Evolutionary conservation across 2,329 filamentous ascomycete species (phyloP).

Genomic region (Fusarium subtropicale): DNA sequence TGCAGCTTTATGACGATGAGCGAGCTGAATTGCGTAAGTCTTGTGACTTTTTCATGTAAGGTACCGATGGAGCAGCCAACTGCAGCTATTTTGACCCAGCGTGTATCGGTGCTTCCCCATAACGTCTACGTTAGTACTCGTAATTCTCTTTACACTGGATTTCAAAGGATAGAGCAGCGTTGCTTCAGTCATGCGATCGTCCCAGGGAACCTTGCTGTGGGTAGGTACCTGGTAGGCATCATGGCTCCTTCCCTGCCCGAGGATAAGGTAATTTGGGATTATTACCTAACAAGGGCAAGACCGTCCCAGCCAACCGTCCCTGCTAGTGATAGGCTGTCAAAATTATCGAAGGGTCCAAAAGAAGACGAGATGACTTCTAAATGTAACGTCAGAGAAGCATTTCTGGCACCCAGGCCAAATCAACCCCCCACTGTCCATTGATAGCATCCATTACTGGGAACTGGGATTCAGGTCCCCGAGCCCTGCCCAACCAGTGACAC

Average conservation of each 20-base stretch:
- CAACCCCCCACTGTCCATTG: conserved; percentile 3
- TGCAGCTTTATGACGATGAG: conserved; percentile 30
- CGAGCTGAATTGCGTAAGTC: conserved; percentile 42
- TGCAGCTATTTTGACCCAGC: not conserved
- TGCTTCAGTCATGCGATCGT: conserved; percentile 35
- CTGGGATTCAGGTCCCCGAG: conserved; percentile 7
- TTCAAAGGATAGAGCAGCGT: conserved; percentile 31
- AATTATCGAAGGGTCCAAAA: conserved; percentile 24
- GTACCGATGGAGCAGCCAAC: not conserved
- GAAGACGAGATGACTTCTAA: conserved; percentile 37
- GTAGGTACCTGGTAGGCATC: not conserved
- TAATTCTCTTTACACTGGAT: not conserved
- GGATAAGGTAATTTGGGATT: conserved; percentile 34
- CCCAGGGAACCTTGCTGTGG: conserved; percentile 7
- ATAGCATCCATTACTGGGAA: conserved; percentile 8
- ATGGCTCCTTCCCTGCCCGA: conserved; percentile 8
- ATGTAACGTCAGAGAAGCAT: conserved; percentile 38
- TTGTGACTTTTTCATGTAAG: conserved; percentile 17
- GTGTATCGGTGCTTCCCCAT: conserved; percentile 15
- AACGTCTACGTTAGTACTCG: not conserved
- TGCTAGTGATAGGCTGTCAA: conserved; percentile 34
- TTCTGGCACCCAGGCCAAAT: not conserved
- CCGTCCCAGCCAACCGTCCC: conserved; percentile 30
- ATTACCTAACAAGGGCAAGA: conserved; percentile 30
- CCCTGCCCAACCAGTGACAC: conserved; percentile 28